Evolutionary conservation across 1,284 basidiomycete species (phyloP).

Genomic region (Rhodotorula sp.): DNA sequence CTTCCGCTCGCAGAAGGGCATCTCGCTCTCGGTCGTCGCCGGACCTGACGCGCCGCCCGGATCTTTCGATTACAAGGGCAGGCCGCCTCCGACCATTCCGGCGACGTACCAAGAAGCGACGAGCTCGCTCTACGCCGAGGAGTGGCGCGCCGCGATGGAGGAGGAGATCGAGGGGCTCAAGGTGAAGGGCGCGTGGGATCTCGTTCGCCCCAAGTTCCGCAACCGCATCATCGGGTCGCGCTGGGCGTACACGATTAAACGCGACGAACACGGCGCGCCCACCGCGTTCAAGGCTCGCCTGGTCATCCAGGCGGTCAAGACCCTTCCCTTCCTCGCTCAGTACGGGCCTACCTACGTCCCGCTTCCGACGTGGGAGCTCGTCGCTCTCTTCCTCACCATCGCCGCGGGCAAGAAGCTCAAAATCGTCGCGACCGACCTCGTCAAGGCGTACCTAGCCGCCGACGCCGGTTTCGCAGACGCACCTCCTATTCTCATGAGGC

Average conservation of each 20-base stretch:
- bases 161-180: no score
- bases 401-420: not conserved
- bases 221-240: no score
- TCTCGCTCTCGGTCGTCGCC: not conserved
- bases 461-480: not conserved
- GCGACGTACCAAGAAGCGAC: no score
- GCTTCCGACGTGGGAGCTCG: not conserved
- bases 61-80: no score
- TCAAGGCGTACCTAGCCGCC: conserved; percentile 3
- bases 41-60: no score
- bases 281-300: conserved; percentile 1
- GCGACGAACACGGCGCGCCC: no score
- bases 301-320: not conserved
- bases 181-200: no score
- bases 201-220: no score
- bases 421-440: conserved; percentile 7
- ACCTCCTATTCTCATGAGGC: not conserved
- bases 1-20: not conserved
- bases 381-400: conserved; percentile 4
- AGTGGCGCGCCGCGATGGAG: no score
- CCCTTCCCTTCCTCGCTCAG: not conserved
- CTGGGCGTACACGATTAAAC: no score
- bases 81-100: no score
- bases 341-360: conserved; percentile 1
- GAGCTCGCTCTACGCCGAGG: no score